Percentiles rank a stretch among this genome's conserved stretches.
phyloP scores from a whole-genome alignment of 176 grass and related monocot species.

The Aegilops tauschii region DNA sequence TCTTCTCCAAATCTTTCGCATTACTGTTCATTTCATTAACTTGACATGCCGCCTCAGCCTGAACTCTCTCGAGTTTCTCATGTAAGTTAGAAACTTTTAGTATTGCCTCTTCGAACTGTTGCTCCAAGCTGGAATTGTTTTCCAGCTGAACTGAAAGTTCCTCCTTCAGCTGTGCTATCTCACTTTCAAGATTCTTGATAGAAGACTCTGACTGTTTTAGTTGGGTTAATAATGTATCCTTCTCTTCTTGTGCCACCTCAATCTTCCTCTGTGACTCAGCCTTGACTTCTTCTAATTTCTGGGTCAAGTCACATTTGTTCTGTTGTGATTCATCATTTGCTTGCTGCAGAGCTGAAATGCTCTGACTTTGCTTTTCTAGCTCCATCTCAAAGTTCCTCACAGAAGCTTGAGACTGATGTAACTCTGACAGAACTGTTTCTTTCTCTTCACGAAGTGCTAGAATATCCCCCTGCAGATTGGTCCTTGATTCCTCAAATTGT shows the following conservation, averaged over 20 bases:
- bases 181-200: conserved; percentile 37
- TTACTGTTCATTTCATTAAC: conserved; percentile 39
- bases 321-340: conserved; percentile 39
- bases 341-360: conserved; percentile 42
- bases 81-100: conserved; percentile 31
- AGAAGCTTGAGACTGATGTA: conserved; percentile 36
- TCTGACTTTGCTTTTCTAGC: conserved; percentile 42
- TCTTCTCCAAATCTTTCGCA: conserved; percentile 36
- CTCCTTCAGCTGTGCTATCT: conserved; percentile 32
- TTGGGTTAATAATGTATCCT: conserved; percentile 22
- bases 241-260: conserved; percentile 26
- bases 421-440: conserved; percentile 16
- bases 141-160: conserved; percentile 42
- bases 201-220: conserved; percentile 22
- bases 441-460: conserved; percentile 19
- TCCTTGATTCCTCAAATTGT: conserved; percentile 40
- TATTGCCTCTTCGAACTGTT: conserved; percentile 44
- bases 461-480: neutral
- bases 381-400: conserved; percentile 32
- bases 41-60: conserved; percentile 36
- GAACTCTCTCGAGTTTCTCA: conserved; percentile 30
- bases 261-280: conserved; percentile 34
- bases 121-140: conserved; percentile 42
- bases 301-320: conserved; percentile 21
- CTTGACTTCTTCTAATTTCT: conserved; percentile 32